phyloP scores from a whole-genome alignment of 768 basidiomycete genomes.

The Macrolepiota dolichaula region DNA sequence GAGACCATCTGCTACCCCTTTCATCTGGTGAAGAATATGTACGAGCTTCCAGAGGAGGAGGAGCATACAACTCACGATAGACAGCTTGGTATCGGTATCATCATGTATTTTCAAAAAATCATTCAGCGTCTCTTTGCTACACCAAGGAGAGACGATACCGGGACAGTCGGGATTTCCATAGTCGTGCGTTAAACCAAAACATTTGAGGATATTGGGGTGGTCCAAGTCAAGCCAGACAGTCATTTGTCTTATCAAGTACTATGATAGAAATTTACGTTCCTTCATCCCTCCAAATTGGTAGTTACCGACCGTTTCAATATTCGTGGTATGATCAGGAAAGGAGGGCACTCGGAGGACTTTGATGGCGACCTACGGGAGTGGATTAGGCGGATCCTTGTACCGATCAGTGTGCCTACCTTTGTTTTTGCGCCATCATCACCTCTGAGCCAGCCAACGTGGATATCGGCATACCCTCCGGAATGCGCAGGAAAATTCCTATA shows the following conservation, averaged over 20 bases:
- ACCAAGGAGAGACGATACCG: constrained; percentile 15
- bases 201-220: constrained; percentile 12
- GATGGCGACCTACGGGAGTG: background rate
- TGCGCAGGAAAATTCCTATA: background rate
- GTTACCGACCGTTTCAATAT: background rate
- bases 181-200: constrained; percentile 8
- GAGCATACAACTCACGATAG: too few relatives aligned
- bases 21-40: background rate
- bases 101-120: constrained; percentile 12
- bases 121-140: constrained; percentile 3
- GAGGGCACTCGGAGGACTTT: background rate
- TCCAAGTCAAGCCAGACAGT: background rate
- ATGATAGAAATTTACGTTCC: background rate
- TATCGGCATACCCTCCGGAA: background rate
- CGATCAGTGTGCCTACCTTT: background rate
- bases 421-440: background rate
- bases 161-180: constrained; percentile 1
- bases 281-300: background rate
- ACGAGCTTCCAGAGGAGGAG: background rate
- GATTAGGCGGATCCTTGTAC: too few relatives aligned
- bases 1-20: background rate
- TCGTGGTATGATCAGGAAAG: background rate
- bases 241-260: background rate
- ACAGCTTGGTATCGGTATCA: background rate
- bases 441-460: background rate